Evolutionary conservation across 805 yeast genomes (phyloP).

Genomic region (Kuraishia piskuri): DNA sequence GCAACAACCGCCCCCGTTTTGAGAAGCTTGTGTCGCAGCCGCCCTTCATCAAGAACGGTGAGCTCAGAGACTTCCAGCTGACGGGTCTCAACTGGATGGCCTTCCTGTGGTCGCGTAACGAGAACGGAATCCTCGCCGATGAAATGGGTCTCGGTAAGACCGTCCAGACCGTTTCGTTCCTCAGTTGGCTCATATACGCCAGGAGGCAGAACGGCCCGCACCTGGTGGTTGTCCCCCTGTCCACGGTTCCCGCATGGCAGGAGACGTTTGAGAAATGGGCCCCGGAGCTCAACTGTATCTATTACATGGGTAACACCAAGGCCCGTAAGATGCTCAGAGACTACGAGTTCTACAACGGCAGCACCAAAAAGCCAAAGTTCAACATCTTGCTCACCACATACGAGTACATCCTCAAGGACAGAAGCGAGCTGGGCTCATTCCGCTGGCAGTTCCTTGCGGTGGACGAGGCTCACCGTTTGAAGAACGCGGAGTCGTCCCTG

Average conservation of each 20-base stretch:
- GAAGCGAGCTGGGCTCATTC: slow-evolving; percentile 67
- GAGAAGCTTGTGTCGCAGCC: slow-evolving; percentile 87
- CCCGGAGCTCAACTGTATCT: slow-evolving; percentile 88
- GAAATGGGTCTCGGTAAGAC: slow-evolving; percentile 99
- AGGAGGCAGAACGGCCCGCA: slow-evolving; percentile 98
- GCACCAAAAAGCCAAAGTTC: slow-evolving; percentile 69
- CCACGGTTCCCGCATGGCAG: slow-evolving; percentile 98
- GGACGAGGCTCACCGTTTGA: slow-evolving; percentile 96
- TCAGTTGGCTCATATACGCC: slow-evolving; percentile 92
- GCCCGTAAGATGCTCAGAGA: slow-evolving; percentile 79
- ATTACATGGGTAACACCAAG: slow-evolving; percentile 85
- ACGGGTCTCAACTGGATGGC: slow-evolving; percentile 99
- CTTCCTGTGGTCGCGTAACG: slow-evolving; percentile 93
- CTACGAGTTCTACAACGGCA: slow-evolving; percentile 60
- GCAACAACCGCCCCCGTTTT: slow-evolving; percentile 71
- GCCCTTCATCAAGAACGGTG: slow-evolving; percentile 80
- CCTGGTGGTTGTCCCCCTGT: slow-evolving; percentile 88
- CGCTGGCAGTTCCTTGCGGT: slow-evolving; percentile 97
- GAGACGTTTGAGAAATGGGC: slow-evolving; percentile 98
- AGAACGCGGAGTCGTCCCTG: slow-evolving; percentile 87
- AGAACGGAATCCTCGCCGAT: slow-evolving; percentile 95
- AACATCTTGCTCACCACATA: slow-evolving; percentile 91
- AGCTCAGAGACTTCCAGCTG: slow-evolving; percentile 91
- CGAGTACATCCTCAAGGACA: slow-evolving; percentile 90
- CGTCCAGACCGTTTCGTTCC: slow-evolving; percentile 90